Evolutionary conservation across 805 yeast species (phyloP), one percentile per base, ranked within the genome.

Genomic region (Saturnispora diversa): DNA sequence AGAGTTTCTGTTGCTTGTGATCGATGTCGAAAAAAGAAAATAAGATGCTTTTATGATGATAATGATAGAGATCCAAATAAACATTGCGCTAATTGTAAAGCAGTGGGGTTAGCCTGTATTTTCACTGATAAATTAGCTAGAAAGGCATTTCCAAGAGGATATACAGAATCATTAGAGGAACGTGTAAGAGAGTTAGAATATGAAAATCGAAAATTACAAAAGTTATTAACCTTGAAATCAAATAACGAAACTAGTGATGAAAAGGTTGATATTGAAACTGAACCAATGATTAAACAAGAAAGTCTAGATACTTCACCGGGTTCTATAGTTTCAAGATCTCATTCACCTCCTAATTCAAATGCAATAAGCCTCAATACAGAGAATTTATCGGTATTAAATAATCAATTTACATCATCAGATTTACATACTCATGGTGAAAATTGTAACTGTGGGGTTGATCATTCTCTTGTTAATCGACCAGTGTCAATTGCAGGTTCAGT

Each of bases 1-100:
- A 63, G 95, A 42, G 83, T 84, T 2, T 88, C 95, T 0, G 95
- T 86, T 55, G 95, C 95, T 0, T 86, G 96, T 59, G 95, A 86
- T 56, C 63, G 97, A 37, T 87, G 95, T 54, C 65, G 95, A 37
- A 75, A 84, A 36, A 84, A 83, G 54, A 84, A 84, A 59, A 77
- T 81, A 10, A 73, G 78, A 43, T 83, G 94, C 63, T 58, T 56
- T 33, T 58, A 58, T 35, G 60, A 58, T 29, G 56, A 58, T 20
- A 57, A 52, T 13, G 55, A 52, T 29, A 37, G 34, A n/a, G 43
- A 34, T 11, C 41, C 37, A 5, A 49, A 51, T n/a, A 70, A 75
- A 44, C 76, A 73, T 49, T 87, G 97, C 57, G 74, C 90, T 0
- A 81, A 83, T 44, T 87, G 97, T 65, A 78, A 76, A 10, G 70